phyloP scores from a whole-genome alignment of 345 rosid species.

The Aurinia saxatilis region DNA sequence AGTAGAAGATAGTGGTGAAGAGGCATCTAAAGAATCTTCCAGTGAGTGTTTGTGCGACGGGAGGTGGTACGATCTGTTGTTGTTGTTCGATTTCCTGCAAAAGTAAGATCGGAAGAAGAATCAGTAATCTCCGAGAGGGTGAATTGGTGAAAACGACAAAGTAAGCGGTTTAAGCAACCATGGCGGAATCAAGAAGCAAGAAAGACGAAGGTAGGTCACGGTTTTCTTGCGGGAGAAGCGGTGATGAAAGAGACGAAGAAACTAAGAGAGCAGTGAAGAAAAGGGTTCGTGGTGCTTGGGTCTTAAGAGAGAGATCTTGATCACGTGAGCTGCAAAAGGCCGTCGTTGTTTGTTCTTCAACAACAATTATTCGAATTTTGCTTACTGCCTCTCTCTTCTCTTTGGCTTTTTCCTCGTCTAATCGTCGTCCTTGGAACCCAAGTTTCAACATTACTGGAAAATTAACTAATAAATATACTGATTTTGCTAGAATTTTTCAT shows the following conservation, averaged over 20 bases:
- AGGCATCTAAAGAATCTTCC: conserved; percentile 36
- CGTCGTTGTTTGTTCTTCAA: too few species aligned
- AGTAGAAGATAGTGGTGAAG: conserved; percentile 45
- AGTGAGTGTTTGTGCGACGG: conserved; percentile 27
- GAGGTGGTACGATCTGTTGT: background rate
- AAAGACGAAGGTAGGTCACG: conserved; percentile 1
- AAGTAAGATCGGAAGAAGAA: background rate
- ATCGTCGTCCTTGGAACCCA: too few species aligned
- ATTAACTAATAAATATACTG: too few species aligned
- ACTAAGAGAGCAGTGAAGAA: background rate
- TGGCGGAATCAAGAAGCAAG: background rate
- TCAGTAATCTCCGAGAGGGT: background rate
- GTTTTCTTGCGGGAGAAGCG: conserved; percentile 20
- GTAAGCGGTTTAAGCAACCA: conserved; percentile 8
- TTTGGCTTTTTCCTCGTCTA: too few species aligned
- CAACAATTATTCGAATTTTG: too few species aligned
- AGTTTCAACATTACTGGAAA: too few species aligned
- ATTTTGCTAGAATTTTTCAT: too few species aligned
- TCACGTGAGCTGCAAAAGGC: too few species aligned
- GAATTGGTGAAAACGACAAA: background rate
- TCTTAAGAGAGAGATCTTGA: too few species aligned
- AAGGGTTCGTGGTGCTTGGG: too few species aligned
- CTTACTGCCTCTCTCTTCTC: too few species aligned
- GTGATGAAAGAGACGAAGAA: conserved; percentile 1
- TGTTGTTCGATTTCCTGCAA: conserved; percentile 20